Base-by-base conservation (phyloP, 2,329 filamentous ascomycete genomes). In the Cladosporium sphaerospermum region DNA sequence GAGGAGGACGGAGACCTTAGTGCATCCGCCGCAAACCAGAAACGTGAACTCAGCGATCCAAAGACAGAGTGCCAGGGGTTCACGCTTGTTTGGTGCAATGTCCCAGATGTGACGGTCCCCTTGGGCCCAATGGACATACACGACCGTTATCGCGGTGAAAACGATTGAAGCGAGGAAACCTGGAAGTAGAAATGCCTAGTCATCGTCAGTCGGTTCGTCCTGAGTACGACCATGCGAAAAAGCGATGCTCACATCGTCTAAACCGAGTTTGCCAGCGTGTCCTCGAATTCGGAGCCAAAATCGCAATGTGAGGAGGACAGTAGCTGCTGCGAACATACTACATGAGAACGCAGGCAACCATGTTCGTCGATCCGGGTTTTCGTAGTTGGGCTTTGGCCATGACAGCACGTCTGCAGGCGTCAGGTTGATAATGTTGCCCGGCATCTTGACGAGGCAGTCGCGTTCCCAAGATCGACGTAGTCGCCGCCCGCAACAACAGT, bases 71-170 rank as follows among this genome's bases (percentile, higher is more conserved):
- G 61, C 62, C 44, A 63, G 13, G 11, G 33, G 32, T 34, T 56
- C 57, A 23, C 59, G 54, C 45, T 54, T 45, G 16, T 33, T 8
- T 2, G 56, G 23, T 19, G 62, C 59, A 63, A 67, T 60, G 48
- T 71, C 68, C 69, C 69, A 72, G 13, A 67, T 59, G 45, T 71
- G 67, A 33, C 66, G 59, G 28, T 68, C 63, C 13, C 67, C 66
- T 16, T 64, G 58, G 50, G 56, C 64, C n/a, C 54, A 54, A 19
- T 64, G 39, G 11, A 62, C 59, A 8, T 57, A 64, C 2, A 61
- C 10, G n/a, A 64, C 59, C 9, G 52, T 43, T 7, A 61, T 33
- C 1, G 54, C 54, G 11, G 59, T 61, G 55, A 64, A 62, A 46
- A 57, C 57, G 14, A 58, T 56, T 3, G 57, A 47, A 9, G 46